Base-by-base conservation (phyloP, 2,329 filamentous ascomycete genomes). In the Penicillium sp. region DNA sequence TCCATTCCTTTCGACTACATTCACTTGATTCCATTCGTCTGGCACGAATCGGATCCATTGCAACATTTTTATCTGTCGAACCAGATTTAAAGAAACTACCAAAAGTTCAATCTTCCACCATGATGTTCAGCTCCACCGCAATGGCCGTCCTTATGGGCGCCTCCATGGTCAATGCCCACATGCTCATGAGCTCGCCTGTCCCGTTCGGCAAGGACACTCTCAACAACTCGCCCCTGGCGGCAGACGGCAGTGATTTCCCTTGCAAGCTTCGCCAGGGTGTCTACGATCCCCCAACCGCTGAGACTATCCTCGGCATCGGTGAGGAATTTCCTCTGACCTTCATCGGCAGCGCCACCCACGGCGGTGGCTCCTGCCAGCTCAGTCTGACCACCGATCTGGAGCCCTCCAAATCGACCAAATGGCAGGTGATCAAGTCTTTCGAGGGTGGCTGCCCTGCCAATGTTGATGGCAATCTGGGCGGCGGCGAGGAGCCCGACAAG, bases 331-430 rank as follows among this genome's bases (percentile, higher is more conserved):
- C 73, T 0, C 76, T 96, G 1, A 68, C 72, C 0, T 88, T 95
- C 69, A 72, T 72, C 0, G 91, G 90, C 30, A 74, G 77, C 41
- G 91, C 90, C 2, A 82, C 85, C 0, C 93, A 99, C 60, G 91
- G 91, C 14, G 93, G 93, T 46, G 93, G 93, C 0, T 95, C 89
- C 0, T 97, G 93, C 74, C 93, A 99, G 63, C 73, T 97, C 49
- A 87, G 86, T 8, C 75, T 99, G 60, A 93, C 91, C 0, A 89
- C 87, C 14, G 92, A 96, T 59, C 74, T 77, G 10, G 72, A 78
- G 11, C 84, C 90, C 0, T 84, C 80, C 22, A 80, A 80, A 57
- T 69, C 80, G 57, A 86, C 82, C 0, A 78, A 80, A 18, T 99
- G 87, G 84, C 90, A 91, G 68, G 92, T 96, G 54, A 91, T 99